A percentile compares a stretch with the other conserved stretches of the same genome.
phyloP scores from a whole-genome alignment of 2,329 filamentous ascomycete species.

The Colletotrichum karsti region DNA sequence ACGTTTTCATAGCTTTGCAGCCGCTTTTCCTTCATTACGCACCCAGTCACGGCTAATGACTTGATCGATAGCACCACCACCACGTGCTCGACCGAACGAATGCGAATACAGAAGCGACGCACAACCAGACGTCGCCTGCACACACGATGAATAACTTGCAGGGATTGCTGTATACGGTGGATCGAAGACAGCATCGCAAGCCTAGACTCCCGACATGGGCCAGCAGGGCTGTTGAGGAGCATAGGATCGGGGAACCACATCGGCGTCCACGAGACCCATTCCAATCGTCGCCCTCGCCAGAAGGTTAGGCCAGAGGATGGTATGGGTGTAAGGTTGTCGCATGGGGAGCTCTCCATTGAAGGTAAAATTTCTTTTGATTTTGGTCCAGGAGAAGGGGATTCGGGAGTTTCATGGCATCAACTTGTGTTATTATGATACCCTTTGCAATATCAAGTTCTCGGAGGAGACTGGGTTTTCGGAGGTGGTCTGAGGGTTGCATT shows the following conservation, averaged over 20 bases:
- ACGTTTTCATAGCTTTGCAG: neutral
- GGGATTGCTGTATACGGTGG: constrained; percentile 42
- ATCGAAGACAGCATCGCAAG: constrained; percentile 20
- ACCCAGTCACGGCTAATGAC: constrained; percentile 7
- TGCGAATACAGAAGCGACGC: neutral
- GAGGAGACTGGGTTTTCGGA: neutral
- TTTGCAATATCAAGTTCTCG: neutral
- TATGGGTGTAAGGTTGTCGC: neutral
- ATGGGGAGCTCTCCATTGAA: neutral
- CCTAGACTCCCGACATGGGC: constrained; percentile 42
- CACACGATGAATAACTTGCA: constrained; percentile 27
- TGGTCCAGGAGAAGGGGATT: neutral
- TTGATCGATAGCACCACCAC: constrained; percentile 39
- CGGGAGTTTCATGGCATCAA: constrained; percentile 1
- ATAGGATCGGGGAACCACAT: neutral
- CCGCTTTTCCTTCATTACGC: neutral
- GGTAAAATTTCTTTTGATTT: neutral
- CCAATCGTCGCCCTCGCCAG: constrained; percentile 8
- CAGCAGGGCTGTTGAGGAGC: constrained; percentile 35
- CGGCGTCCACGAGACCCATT: neutral
- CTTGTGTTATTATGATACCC: constrained; percentile 16
- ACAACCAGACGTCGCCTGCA: neutral
- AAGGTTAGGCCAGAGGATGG: neutral
- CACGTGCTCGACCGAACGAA: constrained; percentile 37
- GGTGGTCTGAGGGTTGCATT: neutral